phyloP scores from a whole-genome alignment of 768 basidiomycete species.

The Boletus edulis region DNA sequence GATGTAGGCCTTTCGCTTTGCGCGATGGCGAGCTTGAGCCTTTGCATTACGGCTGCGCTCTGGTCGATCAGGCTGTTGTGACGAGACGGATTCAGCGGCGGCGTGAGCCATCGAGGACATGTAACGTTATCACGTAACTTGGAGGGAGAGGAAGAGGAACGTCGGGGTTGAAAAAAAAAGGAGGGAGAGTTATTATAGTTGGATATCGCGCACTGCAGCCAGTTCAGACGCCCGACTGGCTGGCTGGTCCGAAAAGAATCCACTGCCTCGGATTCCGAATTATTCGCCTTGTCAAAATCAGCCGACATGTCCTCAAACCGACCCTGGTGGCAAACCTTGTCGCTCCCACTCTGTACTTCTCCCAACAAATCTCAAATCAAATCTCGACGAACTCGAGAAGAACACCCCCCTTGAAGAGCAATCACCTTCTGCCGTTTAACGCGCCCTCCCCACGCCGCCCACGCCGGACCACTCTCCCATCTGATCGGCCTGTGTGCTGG shows the following conservation, averaged over 20 bases:
- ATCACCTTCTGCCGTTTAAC: conserved; percentile 17
- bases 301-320: conserved; percentile 33
- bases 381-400: conserved; percentile 30
- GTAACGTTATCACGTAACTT: conserved; percentile 45
- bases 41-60: conserved; percentile 85
- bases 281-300: conserved; percentile 43
- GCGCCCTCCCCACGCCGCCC: background rate
- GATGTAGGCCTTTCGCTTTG: conserved; percentile 91
- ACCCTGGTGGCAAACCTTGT: conserved; percentile 37
- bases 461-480: background rate
- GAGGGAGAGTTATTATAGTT: conserved; percentile 37
- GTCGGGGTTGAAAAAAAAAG: conserved; percentile 47
- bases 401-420: conserved; percentile 6
- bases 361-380: conserved; percentile 30
- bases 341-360: conserved; percentile 14
- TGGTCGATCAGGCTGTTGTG: conserved; percentile 56
- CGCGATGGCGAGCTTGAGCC: conserved; percentile 87
- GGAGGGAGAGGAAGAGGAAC: conserved; percentile 38
- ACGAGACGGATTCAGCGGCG: conserved; percentile 41
- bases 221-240: conserved; percentile 25
- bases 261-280: conserved; percentile 45
- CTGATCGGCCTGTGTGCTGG: background rate
- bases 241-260: conserved; percentile 25
- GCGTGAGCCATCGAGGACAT: conserved; percentile 59
- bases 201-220: conserved; percentile 11